Conservation (phyloP, 2,329 filamentous ascomycete genomes). For the Arthrobotrys musiformis region DNA sequence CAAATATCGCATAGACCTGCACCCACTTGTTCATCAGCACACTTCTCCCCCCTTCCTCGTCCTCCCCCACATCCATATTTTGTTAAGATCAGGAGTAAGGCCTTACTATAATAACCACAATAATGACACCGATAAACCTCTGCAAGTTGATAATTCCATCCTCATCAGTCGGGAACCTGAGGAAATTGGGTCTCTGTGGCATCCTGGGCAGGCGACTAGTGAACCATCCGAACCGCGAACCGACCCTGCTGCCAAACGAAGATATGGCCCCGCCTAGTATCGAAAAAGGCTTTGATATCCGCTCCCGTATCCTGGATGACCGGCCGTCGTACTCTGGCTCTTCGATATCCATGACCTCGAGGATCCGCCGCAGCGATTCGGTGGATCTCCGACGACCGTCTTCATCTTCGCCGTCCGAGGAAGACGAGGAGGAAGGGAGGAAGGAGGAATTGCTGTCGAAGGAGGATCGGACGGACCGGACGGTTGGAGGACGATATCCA, state of each 20-base stretch:
- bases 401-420: conserved; percentile 59
- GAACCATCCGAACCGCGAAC: conserved; percentile 57
- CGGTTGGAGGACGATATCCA: conserved; percentile 49
- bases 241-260: conserved; percentile 57
- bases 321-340: conserved; percentile 62
- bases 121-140: conserved; percentile 56
- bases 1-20: conserved; percentile 81
- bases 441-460: conserved; percentile 66
- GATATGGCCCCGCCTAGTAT: conserved; percentile 60
- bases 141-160: conserved; percentile 52
- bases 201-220: conserved; percentile 57
- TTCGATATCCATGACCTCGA: conserved; percentile 72
- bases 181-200: conserved; percentile 56
- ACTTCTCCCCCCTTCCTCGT: neutral
- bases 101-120: conserved; percentile 59
- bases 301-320: conserved; percentile 49
- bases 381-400: conserved; percentile 64
- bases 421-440: conserved; percentile 66
- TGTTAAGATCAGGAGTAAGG: neutral
- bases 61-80: no score
- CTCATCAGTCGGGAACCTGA: conserved; percentile 39
- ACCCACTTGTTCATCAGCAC: conserved; percentile 59
- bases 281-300: conserved; percentile 47
- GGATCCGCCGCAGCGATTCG: conserved; percentile 67
- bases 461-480: conserved; percentile 48